These are phyloP conservation scores for Termitomyces sp. DNA, from an alignment of 768 basidiomycete species.

Conservation along the genomic window DNA sequence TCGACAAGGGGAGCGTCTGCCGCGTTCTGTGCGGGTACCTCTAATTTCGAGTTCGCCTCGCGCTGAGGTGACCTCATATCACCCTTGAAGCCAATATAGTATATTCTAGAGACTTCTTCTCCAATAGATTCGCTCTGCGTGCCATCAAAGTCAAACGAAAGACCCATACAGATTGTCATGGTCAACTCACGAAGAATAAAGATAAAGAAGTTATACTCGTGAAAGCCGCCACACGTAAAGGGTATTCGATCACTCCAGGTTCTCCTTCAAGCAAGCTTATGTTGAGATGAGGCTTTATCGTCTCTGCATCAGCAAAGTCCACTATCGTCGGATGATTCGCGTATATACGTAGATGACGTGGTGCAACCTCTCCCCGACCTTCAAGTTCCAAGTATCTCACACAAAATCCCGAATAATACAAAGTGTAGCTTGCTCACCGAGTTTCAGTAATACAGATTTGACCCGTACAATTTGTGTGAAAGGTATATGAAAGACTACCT, in stretches of 20 bases:
- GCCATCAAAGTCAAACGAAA: not conserved
- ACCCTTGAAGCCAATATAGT: conserved; percentile 84
- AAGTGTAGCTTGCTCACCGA: conserved; percentile 47
- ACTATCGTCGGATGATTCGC: conserved; percentile 73
- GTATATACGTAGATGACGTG: conserved; percentile 73
- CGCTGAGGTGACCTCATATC: conserved; percentile 54
- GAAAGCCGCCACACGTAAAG: conserved; percentile 73
- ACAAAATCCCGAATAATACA: not conserved
- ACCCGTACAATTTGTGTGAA: conserved; percentile 78
- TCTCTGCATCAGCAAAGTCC: conserved; percentile 75
- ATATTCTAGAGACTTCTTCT: conserved; percentile 63
- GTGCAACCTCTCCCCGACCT: conserved; percentile 76
- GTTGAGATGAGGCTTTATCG: conserved; percentile 65
- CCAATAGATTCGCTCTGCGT: conserved; percentile 65
- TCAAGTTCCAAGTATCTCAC: not conserved
- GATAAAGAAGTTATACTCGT: conserved; percentile 71
- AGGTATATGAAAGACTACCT: conserved; percentile 82
- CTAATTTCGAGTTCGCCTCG: conserved; percentile 62
- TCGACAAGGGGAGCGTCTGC: conserved; percentile 71
- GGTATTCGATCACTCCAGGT: conserved; percentile 70
- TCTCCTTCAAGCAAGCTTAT: conserved; percentile 73
- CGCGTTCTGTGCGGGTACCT: conserved; percentile 78
- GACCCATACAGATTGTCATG: not conserved
- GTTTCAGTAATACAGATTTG: conserved; percentile 71
- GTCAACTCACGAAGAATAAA: conserved; percentile 70